Evolutionary conservation across 1,284 basidiomycete species (phyloP).

Genomic region (Cryptococcus sp.): DNA sequence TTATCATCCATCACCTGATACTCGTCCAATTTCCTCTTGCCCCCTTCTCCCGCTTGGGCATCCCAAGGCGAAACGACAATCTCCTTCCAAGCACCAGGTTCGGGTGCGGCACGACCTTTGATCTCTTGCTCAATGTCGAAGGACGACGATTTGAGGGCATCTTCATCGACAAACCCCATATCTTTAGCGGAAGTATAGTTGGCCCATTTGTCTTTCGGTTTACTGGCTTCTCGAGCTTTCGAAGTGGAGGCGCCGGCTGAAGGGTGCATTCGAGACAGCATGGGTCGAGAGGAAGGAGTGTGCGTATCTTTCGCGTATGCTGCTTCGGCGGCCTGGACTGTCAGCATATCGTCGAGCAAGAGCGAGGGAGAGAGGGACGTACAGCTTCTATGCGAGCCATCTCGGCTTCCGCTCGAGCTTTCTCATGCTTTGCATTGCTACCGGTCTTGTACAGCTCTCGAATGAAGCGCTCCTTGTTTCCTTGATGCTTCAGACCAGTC

Average conservation of each 20-base stretch:
- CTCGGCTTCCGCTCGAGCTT: conserved; percentile 76
- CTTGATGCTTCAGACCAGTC: conserved; percentile 86
- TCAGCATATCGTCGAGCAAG: not conserved
- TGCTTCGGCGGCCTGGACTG: conserved; percentile 32
- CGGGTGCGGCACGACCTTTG: conserved; percentile 57
- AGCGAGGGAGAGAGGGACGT: conserved; percentile 24
- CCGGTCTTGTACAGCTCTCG: conserved; percentile 88
- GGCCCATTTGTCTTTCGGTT: conserved; percentile 64
- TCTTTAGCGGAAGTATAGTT: conserved; percentile 83
- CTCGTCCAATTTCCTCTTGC: conserved; percentile 15
- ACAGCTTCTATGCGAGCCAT: conserved; percentile 81
- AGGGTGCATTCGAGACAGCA: not conserved
- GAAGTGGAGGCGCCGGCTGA: conserved; percentile 16
- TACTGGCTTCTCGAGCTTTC: conserved; percentile 24
- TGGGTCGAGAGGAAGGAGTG: conserved; percentile 2
- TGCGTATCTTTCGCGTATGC: conserved; percentile 35
- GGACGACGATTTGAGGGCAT: conserved; percentile 44
- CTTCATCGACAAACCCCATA: conserved; percentile 70
- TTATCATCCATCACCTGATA: conserved; percentile 21
- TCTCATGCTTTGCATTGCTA: conserved; percentile 78
- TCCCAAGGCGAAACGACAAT: conserved; percentile 50
- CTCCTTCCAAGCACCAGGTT: conserved; percentile 78
- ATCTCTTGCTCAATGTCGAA: conserved; percentile 56
- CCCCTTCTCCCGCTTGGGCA: conserved; percentile 17
- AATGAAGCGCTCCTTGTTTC: conserved; percentile 87